Conservation (phyloP, 306 rosid genomes). For the Argentina anserina region DNA sequence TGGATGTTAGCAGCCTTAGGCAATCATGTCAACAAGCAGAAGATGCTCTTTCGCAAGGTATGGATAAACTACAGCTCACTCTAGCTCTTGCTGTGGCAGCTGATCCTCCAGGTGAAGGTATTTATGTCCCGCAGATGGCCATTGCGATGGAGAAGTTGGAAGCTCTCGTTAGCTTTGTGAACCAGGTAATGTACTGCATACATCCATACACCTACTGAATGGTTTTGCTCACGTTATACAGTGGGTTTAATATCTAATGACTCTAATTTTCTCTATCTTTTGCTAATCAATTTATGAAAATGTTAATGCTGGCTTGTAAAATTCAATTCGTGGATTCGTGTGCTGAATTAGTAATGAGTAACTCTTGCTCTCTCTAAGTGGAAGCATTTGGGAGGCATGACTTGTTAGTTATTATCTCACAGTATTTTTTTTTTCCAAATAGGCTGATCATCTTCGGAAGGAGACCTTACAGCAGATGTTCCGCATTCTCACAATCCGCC, state of each 20-base stretch:
- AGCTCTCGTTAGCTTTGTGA: slow-evolving; percentile 63
- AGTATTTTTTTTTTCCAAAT: slow-evolving; percentile 22
- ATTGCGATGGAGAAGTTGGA: slow-evolving; percentile 78
- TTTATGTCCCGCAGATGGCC: slow-evolving; percentile 41
- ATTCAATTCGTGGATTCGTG: neutral
- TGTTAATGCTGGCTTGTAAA: neutral
- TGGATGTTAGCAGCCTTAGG: slow-evolving; percentile 50
- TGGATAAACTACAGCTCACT: slow-evolving; percentile 70
- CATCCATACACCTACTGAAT: neutral
- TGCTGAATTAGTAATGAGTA: neutral
- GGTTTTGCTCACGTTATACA: neutral
- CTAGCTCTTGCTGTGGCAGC: slow-evolving; percentile 56
- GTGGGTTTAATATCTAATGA: neutral
- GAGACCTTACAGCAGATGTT: slow-evolving; percentile 74
- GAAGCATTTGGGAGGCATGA: neutral
- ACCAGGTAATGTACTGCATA: slow-evolving; percentile 49
- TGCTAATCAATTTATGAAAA: neutral
- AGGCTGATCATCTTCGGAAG: slow-evolving; percentile 86
- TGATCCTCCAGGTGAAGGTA: slow-evolving; percentile 51
- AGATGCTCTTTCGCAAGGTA: slow-evolving; percentile 88
- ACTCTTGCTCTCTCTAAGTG: neutral
- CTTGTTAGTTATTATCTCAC: neutral
- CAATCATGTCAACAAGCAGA: slow-evolving; percentile 91
- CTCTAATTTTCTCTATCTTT: neutral
- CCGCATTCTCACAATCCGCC: slow-evolving; percentile 64